Conservation (phyloP, 2,329 filamentous ascomycete species). For the Cladosporium phlei region DNA sequence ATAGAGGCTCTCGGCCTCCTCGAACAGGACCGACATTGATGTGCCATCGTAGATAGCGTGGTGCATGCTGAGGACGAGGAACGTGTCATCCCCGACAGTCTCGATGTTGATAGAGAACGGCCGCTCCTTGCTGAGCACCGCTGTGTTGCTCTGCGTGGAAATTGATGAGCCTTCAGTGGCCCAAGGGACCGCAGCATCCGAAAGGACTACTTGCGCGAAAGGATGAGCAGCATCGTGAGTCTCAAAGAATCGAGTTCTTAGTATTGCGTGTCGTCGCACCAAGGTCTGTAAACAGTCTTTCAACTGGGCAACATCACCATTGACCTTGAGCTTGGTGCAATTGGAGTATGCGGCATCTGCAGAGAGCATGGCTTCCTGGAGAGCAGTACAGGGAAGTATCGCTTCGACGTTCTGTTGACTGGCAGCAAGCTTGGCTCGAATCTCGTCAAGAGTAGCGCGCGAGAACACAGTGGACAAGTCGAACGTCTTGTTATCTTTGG, state of each 20-base stretch:
- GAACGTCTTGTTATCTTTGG: neutral
- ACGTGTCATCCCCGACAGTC: neutral
- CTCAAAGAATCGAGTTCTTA: conserved; percentile 69
- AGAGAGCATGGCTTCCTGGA: conserved; percentile 84
- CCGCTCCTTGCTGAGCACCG: neutral
- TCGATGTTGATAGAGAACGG: neutral
- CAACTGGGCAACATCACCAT: conserved; percentile 48
- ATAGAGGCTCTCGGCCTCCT: conserved; percentile 63
- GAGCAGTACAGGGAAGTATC: conserved; percentile 74
- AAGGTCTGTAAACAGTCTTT: conserved; percentile 59
- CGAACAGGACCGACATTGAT: conserved; percentile 64
- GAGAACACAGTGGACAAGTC: neutral
- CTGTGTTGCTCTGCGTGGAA: neutral
- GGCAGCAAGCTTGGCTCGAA: neutral
- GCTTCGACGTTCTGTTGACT: conserved; percentile 20
- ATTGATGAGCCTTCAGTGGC: neutral
- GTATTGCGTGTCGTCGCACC: conserved; percentile 64
- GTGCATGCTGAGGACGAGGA: conserved; percentile 53
- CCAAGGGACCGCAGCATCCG: conserved; percentile 44
- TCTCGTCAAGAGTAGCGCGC: neutral
- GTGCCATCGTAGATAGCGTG: conserved; percentile 85
- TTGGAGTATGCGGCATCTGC: conserved; percentile 65
- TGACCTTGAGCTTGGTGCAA: conserved; percentile 60
- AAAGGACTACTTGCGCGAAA: conserved; percentile 68
- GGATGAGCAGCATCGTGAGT: conserved; percentile 58